Evolutionary conservation across 1,284 basidiomycete genomes (phyloP).

Genomic region (Ceratobasidium sp.): DNA sequence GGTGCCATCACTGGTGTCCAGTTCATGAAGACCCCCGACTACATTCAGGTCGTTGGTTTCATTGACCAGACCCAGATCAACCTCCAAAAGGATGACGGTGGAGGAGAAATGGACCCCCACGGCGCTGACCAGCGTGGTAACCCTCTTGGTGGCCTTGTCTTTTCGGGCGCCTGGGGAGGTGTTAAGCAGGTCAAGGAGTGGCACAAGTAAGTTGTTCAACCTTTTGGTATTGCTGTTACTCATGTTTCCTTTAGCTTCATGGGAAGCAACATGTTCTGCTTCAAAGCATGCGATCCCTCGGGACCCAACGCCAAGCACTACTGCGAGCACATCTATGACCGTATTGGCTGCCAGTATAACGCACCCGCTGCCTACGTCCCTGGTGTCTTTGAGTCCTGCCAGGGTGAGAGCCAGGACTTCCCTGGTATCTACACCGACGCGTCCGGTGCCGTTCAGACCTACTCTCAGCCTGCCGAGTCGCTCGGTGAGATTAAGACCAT

Average conservation of each 20-base stretch:
- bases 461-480: conserved; percentile 69
- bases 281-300: conserved; percentile 70
- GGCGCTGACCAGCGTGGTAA: conserved; percentile 58
- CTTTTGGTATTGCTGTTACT: conserved; percentile 58
- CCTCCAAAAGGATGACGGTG: conserved; percentile 53
- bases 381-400: conserved; percentile 52
- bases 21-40: conserved; percentile 55
- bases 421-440: conserved; percentile 52
- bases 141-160: conserved; percentile 65
- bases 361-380: conserved; percentile 53
- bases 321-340: conserved; percentile 73
- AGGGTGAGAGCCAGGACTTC: conserved; percentile 52
- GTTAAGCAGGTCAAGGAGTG: conserved; percentile 54
- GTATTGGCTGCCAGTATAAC: conserved; percentile 71
- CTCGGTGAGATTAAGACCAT: conserved; percentile 66
- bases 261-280: conserved; percentile 65
- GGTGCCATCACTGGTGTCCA: conserved; percentile 55
- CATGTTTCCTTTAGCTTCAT: conserved; percentile 75
- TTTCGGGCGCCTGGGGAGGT: conserved; percentile 64
- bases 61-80: conserved; percentile 54
- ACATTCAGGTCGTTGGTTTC: conserved; percentile 54
- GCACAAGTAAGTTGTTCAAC: conserved; percentile 63
- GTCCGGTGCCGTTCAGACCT: conserved; percentile 58
- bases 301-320: conserved; percentile 61
- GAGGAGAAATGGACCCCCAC: conserved; percentile 53